Base-by-base conservation (phyloP, 805 yeast species). In the Starmerella sp. region DNA sequence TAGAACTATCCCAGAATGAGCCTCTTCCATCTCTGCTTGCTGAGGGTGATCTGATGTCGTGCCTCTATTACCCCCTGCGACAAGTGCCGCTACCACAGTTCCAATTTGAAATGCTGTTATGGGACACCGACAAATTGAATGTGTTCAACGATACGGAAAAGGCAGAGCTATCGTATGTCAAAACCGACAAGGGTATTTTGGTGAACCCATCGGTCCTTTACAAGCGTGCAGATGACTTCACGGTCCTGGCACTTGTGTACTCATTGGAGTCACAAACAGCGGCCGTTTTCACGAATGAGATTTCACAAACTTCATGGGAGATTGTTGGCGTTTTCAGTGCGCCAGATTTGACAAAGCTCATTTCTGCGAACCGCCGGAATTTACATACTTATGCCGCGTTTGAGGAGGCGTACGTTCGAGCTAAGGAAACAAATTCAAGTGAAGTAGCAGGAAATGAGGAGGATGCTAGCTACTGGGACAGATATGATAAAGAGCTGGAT, bases 271-370 rank as follows among this genome's bases (percentile, higher is more conserved):
- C 37, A 8, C 57, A 42, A 17, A 46, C 34, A 17, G 60, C 51
- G 1, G 55, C 55, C 9, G 48, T 59, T 4, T 55, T 54, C 48
- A 52, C 59, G 3, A 51, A 52, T 17, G 62, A 59, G 30, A 45
- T 57, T 17, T 47, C 53, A 15, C 56, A 54, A 22, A 48, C 44
- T 2, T 35, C 56, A 1, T 62, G 65, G 65, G 58, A 52, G 32
- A 31, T 62, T 17, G 51, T 61, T n/a, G 65, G 62, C 13, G 37
- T 55, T 4, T 53, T 59, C 29, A 29, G 55, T 5, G 11, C 56
- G 10, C 44, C 11, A 14, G 32, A 50, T 14, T 35, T 52, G 35
- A 36, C 5, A 8, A 11, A 10, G 41, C 52, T 32, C 38, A 44
- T 51, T 17, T n/a, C 32, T 3, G 34, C 13, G 8, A 38, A 37